Conservation (phyloP, 2,329 filamentous ascomycete genomes). For the Metarhizium brunneum region DNA sequence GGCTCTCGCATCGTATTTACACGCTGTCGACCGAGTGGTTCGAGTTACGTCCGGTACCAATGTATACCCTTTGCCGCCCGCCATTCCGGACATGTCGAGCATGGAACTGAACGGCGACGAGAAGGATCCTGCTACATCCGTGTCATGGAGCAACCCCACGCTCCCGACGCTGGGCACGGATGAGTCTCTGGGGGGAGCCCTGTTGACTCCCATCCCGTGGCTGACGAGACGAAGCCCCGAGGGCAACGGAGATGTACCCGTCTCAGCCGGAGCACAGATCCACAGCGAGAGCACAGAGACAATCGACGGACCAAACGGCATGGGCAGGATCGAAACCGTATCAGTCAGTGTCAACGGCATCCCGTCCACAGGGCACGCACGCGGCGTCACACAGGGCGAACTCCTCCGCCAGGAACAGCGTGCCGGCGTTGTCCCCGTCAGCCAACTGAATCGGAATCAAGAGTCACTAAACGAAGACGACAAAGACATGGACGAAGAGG, state of each 20-base stretch:
- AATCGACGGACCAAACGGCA: slow-evolving; percentile 71
- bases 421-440: slow-evolving; percentile 66
- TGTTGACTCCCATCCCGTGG: slow-evolving; percentile 94
- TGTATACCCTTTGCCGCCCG: slow-evolving; percentile 72
- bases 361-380: slow-evolving; percentile 37
- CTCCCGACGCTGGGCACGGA: slow-evolving; percentile 61
- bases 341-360: slow-evolving; percentile 66
- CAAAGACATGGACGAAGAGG: slow-evolving; percentile 32
- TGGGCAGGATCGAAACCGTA: slow-evolving; percentile 72
- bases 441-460: slow-evolving; percentile 42
- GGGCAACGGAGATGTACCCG: slow-evolving; percentile 13
- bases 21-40: slow-evolving; percentile 82
- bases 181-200: slow-evolving; percentile 79
- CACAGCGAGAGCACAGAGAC: slow-evolving; percentile 71
- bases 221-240: slow-evolving; percentile 38
- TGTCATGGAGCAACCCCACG: slow-evolving; percentile 39
- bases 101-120: slow-evolving; percentile 55
- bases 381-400: slow-evolving; percentile 73
- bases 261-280: slow-evolving; percentile 29
- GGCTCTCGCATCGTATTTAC: slow-evolving; percentile 73
- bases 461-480: slow-evolving; percentile 14
- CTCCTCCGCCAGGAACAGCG: slow-evolving; percentile 79
- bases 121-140: slow-evolving; percentile 24
- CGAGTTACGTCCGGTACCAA: slow-evolving; percentile 77
- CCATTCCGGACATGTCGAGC: slow-evolving; percentile 47